Base-by-base conservation (phyloP, 2,329 filamentous ascomycete genomes). In the Neurospora crassa region DNA sequence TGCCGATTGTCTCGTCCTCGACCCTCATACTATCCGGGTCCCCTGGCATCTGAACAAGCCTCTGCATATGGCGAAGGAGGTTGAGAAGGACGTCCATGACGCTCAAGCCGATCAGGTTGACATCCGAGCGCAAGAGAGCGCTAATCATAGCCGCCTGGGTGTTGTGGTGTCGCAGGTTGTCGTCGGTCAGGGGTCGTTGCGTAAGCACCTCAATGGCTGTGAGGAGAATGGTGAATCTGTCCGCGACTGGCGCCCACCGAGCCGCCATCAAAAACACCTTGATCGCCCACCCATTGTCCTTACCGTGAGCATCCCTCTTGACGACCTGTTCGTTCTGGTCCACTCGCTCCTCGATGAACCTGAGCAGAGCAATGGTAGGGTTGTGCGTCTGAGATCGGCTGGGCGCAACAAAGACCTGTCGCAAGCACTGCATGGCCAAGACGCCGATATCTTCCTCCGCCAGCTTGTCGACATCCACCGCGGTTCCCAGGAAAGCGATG, bases 41-140 rank as follows among this genome's bases (percentile, higher is more conserved):
- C 18, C 81, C 82, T 8, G 83, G 83, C 72, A 93, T 85, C 76
- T 93, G 91, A 16, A 97, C 85, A 10, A 97, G 83, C 76, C 90
- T 87, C 75, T 93, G 88, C 78, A 95, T 91, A 78, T 97, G 93
- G 74, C 93, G 91, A 74, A 97, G 88, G 16, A 99, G 85, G 1
- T 93, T 92, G 16, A 97, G 85, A 40, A 98, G 84, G 20, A 98
- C 90, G 79, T 99, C 96, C 90, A 98, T 98, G 69, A 98, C 92
- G 79, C 94, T 97, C 67, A 99, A 84, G 1, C 96, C 96, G 73
- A 99, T 97, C 78, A 98, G 86, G 80, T 97, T 98, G 78, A 97
- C 90, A 59, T 95, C 90, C 0, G 95, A 97, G 69, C 91, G 90
- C 67, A 99, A 84, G 11, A 98, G 85, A 73, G 92, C 92, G 73